A percentile compares a stretch with the other conserved stretches of the same genome.
Evolutionary conservation across 2,329 filamentous ascomycete genomes (phyloP).

Genomic region (Aspergillus ustus): DNA sequence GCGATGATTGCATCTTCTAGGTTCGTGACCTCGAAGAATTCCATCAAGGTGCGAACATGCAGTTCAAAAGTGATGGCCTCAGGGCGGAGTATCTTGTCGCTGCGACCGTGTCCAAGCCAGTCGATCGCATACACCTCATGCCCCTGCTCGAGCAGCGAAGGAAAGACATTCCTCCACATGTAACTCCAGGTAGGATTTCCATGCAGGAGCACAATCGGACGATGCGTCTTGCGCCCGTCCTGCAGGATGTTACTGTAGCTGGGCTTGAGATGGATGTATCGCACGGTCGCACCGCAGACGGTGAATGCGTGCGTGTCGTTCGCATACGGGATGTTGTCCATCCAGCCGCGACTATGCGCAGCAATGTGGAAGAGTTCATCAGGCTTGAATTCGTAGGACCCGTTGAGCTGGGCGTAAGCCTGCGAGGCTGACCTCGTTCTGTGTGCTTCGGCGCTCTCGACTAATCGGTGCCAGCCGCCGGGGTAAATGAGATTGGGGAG

Average conservation of each 20-base stretch:
- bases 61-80: not conserved
- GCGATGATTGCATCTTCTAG: not conserved
- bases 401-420: not conserved
- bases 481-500: not conserved
- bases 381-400: not conserved
- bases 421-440: not conserved
- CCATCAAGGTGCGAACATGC: not conserved
- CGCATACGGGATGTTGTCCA: not conserved
- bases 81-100: not conserved
- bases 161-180: constrained; percentile 8
- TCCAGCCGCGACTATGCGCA: not conserved
- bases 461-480: not conserved
- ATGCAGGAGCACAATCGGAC: constrained; percentile 3
- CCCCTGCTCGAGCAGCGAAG: not conserved
- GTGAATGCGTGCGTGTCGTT: constrained; percentile 4
- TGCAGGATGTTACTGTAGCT: constrained; percentile 7
- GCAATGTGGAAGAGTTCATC: not conserved
- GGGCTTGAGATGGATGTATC: constrained; percentile 1
- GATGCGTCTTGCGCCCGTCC: not conserved
- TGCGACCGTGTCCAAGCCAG: constrained; percentile 9
- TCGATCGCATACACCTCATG: constrained; percentile 8
- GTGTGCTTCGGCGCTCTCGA: not conserved
- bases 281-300: constrained; percentile 6
- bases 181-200: constrained; percentile 8
- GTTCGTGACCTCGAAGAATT: not conserved